Evolutionary conservation across 192 early-diverging fungal species (phyloP), one percentile per base, ranked within the genome.

Genomic region (Linnemannia hyalina): DNA sequence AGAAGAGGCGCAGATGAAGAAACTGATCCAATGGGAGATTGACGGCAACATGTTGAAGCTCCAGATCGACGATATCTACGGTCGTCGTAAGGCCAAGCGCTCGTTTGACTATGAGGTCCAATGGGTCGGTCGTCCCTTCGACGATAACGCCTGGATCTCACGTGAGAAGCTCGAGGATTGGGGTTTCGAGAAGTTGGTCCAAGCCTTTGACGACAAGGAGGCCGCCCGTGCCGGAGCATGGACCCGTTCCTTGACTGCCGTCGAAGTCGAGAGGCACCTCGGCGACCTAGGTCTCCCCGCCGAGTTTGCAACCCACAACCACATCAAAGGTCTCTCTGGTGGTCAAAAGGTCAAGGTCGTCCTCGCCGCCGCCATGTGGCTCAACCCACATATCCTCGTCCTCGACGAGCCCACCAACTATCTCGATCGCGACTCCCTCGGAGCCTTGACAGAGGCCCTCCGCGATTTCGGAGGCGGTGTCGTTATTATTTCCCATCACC

Each of bases 281-380:
- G 89, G 90, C 57, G 93, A 95, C 60, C 90, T 96, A 65, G 95
- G 95, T 47, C 88, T 96, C 41, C 93, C 93, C 69, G 89, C 91
- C 68, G 95, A 96, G 74, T 92, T 96, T 83, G 93, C 94, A 49
- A 92, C 92, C 73, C 89, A 94, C 88, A 92, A 90, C 80, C 87
- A 87, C 73, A 95, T 95, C 78, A 78, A 89, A 35, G 94, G 93
- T 70, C 89, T 96, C 38, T 93, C 93, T 68, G 95, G 94, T 80
- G 94, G 94, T 65, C 95, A 96, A 85, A 96, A 96, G 88, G 95
- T 96, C 85, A 96, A 96, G 87, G 93, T 96, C 26, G 95, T 96
- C n/a, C 90, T 96, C 76, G 95, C 91, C 63, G 95, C 94, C 76
- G 95, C 95, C 54, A 91, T 96, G 90, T 96, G 95, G 95, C 94